Base-by-base conservation (phyloP, 352 stramenopile genomes). In the Globisporangium nagaii region DNA sequence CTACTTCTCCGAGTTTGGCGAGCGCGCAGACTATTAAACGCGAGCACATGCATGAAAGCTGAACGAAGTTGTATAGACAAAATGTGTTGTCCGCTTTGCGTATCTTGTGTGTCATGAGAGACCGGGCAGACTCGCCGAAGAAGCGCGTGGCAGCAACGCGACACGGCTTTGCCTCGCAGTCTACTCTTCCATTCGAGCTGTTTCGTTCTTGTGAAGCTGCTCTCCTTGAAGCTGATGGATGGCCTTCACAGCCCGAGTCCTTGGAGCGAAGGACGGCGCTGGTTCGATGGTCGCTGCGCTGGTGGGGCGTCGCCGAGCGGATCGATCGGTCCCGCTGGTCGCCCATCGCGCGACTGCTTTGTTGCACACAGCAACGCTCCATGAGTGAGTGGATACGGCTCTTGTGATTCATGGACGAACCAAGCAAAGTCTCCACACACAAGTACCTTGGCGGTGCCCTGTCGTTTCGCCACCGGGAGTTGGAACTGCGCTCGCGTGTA, bases 1-100 rank as follows among this genome's bases (percentile, higher is more conserved):
- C 55, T 89, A 88, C 62, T 87, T 90, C 41, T 86, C 71, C 10
- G 79, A 90, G 45, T 88, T 84, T 63, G 84, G 84, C 19, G 73
- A 78, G 56, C 74, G 68, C 11, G 70, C 65, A 24, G 68, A 73
- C 28, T 73, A 76, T 36, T 75, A 72, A 31, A 17, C 12, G 19
- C 17, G 7, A 13, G 17, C 19, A 58, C 32, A 24, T 31, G 19
- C 7, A 25, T n/a, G 35, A 19, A 27, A 20, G 25, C 35, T 28
- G 20, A 15, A 36, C 4, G 45, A 53, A 15, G 17, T 15, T 19
- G n/a, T 22, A 17, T 12, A 42, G 22, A 45, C 17, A 10, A 46
- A 34, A 10, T 30, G 46, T 25, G n/a, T 15, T 42, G 17, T 19
- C 10, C 15, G n/a, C n/a, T n/a, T n/a, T n/a, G n/a, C n/a, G n/a